Evolutionary conservation across 345 rosid genomes (phyloP).

Genomic region (Aethionema arabicum): DNA sequence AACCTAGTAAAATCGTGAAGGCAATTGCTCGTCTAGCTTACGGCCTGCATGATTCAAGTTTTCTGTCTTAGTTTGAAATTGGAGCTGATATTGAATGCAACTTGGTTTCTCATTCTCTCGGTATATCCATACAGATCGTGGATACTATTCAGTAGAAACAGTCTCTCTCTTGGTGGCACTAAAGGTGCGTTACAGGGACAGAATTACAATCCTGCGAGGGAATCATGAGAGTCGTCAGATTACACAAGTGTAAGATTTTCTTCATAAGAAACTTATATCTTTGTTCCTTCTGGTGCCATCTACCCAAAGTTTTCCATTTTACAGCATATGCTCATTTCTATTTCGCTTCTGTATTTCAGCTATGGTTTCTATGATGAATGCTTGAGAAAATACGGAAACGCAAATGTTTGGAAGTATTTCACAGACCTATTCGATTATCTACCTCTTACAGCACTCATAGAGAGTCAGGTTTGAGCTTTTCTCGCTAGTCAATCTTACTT

Average conservation of each 20-base stretch:
- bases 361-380: constrained; percentile 44
- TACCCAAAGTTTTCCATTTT: background rate
- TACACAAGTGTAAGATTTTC: constrained; percentile 38
- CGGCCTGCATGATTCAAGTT: background rate
- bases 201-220: constrained; percentile 40
- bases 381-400: constrained; percentile 53
- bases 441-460: constrained; percentile 90
- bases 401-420: constrained; percentile 91
- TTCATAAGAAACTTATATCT: background rate
- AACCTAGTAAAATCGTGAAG: background rate
- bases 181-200: constrained; percentile 41
- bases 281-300: background rate
- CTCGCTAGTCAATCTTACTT: constrained; percentile 4
- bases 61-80: background rate
- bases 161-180: constrained; percentile 40
- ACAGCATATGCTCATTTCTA: background rate
- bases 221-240: constrained; percentile 46
- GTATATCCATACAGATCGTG: constrained; percentile 40
- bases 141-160: constrained; percentile 43
- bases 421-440: constrained; percentile 90
- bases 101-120: constrained; percentile 16
- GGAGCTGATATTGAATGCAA: constrained; percentile 7
- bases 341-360: constrained; percentile 17
- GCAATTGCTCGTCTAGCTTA: background rate
- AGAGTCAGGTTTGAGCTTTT: constrained; percentile 72